phyloP scores from a whole-genome alignment of 2,329 filamentous ascomycete species.

The Aspergillus sp. region DNA sequence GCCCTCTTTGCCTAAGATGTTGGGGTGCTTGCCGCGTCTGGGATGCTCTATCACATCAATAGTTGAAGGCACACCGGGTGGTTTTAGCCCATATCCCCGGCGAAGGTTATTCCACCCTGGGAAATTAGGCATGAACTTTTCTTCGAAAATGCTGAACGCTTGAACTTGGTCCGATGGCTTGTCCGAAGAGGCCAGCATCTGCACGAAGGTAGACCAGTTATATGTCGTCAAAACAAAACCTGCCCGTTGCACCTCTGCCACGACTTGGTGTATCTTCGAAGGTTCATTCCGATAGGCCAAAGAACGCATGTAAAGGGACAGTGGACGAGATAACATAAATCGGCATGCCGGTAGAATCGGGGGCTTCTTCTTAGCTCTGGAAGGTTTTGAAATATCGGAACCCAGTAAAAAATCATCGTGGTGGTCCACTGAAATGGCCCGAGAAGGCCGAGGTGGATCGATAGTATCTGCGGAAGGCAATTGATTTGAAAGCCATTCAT shows the following conservation, averaged over 20 bases:
- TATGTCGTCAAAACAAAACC: slow-evolving; percentile 73
- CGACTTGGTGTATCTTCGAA: slow-evolving; percentile 48
- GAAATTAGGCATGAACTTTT: slow-evolving; percentile 74
- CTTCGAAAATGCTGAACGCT: slow-evolving; percentile 74
- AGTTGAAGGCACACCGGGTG: slow-evolving; percentile 24
- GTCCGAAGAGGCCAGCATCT: slow-evolving; percentile 60
- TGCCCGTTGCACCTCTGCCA: slow-evolving; percentile 56
- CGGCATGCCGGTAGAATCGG: slow-evolving; percentile 40
- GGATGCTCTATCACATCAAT: slow-evolving; percentile 33
- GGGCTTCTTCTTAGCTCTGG: slow-evolving; percentile 1
- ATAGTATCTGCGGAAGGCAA: slow-evolving; percentile 5
- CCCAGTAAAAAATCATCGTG: slow-evolving; percentile 5
- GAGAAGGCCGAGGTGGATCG: slow-evolving; percentile 12
- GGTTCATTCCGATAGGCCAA: slow-evolving; percentile 54
- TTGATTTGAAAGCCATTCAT: slow-evolving; percentile 14
- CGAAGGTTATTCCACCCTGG: slow-evolving; percentile 62
- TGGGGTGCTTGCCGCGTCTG: slow-evolving; percentile 17
- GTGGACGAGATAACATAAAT: slow-evolving; percentile 48
- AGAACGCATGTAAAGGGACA: slow-evolving; percentile 53
- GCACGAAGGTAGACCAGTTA: slow-evolving; percentile 79
- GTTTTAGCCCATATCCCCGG: slow-evolving; percentile 31
- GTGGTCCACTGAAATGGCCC: slow-evolving; percentile 3
- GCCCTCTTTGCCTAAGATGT: slow-evolving; percentile 30
- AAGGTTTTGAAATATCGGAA: neutral
- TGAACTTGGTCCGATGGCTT: slow-evolving; percentile 51